A percentile compares a stretch with the other conserved stretches of the same genome.
Conservation (phyloP, 2,329 filamentous ascomycete species). For the Microdochium trichocladiopsis region DNA sequence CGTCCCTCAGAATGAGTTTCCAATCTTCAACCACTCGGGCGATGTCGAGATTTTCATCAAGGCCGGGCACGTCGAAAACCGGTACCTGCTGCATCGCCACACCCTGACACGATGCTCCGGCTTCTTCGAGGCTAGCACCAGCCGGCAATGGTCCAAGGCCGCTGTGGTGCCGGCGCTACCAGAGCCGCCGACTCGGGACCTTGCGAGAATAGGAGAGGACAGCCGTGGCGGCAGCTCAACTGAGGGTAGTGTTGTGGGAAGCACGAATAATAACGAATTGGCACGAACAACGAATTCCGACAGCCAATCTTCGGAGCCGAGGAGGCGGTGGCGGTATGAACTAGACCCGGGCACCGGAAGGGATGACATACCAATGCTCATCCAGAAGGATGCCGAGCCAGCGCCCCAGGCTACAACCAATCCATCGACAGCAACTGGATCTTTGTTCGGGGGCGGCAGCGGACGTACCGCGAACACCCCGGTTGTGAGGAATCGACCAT, state of each 20-base stretch:
- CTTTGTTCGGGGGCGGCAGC: slow-evolving; percentile 52
- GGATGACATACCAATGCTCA: slow-evolving; percentile 78
- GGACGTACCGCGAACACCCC: slow-evolving; percentile 17
- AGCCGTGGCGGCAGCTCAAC: slow-evolving; percentile 17
- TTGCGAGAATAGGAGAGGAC: slow-evolving; percentile 48
- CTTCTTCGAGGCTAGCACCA: slow-evolving; percentile 85
- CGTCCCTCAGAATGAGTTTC: slow-evolving; percentile 81
- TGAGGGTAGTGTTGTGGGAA: slow-evolving; percentile 24
- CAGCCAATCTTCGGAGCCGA: slow-evolving; percentile 31
- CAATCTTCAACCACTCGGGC: slow-evolving; percentile 80
- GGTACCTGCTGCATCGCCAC: slow-evolving; percentile 81
- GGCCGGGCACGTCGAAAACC: slow-evolving; percentile 63
- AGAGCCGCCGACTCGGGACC: slow-evolving; percentile 28
- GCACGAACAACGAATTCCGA: slow-evolving; percentile 19
- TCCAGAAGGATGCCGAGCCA: slow-evolving; percentile 59
- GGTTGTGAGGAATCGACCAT: slow-evolving; percentile 50
- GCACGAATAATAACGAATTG: slow-evolving; percentile 24
- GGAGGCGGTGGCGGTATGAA: slow-evolving; percentile 78
- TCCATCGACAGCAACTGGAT: slow-evolving; percentile 19
- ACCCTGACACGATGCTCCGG: slow-evolving; percentile 86
- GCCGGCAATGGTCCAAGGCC: slow-evolving; percentile 64
- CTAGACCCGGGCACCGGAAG: slow-evolving; percentile 67
- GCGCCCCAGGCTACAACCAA: background rate
- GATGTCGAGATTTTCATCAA: slow-evolving; percentile 80
- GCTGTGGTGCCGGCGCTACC: slow-evolving; percentile 22